A percentile compares a stretch with the other conserved stretches of the same genome.
Evolutionary conservation across 805 yeast species (phyloP).

Genomic region (Debaryomyces maramus): DNA sequence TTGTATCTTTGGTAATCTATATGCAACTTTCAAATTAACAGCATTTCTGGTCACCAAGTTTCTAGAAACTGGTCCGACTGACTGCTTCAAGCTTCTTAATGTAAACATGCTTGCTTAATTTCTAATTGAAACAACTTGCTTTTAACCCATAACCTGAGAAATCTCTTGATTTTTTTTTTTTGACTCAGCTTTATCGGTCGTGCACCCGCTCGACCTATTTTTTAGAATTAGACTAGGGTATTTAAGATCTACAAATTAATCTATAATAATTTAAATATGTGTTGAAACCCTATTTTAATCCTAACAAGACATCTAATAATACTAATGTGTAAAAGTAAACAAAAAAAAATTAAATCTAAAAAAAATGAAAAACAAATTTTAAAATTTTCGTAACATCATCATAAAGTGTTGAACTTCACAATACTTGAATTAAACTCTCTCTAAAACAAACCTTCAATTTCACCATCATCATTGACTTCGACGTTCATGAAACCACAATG

Average conservation of each 20-base stretch:
- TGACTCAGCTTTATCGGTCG: neutral
- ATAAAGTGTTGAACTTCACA: constrained; percentile 22
- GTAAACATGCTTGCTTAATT: constrained; percentile 6
- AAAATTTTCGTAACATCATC: constrained; percentile 15
- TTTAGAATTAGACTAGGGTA: neutral
- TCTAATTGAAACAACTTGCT: neutral
- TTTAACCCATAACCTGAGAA: neutral
- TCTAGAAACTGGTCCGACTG: constrained; percentile 8
- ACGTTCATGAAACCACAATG: constrained; percentile 86
- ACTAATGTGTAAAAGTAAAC: neutral
- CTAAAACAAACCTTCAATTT: constrained; percentile 76
- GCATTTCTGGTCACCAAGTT: constrained; percentile 4
- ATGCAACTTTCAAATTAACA: constrained; percentile 1
- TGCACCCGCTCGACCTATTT: neutral
- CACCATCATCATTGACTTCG: constrained; percentile 77
- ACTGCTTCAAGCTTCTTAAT: constrained; percentile 10
- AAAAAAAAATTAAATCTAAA: neutral
- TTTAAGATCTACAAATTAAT: neutral
- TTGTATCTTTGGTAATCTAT: constrained; percentile 1
- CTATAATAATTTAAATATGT: neutral
- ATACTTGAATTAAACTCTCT: neutral
- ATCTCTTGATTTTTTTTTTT: neutral
- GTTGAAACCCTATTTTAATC: constrained; percentile 5
- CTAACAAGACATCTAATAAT: neutral
- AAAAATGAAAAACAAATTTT: neutral